A percentile compares a stretch with the other conserved stretches of the same genome.
These are phyloP conservation scores for Tricholoma sp. DNA, from an alignment of 768 basidiomycete species.

Conservation along the genomic window DNA sequence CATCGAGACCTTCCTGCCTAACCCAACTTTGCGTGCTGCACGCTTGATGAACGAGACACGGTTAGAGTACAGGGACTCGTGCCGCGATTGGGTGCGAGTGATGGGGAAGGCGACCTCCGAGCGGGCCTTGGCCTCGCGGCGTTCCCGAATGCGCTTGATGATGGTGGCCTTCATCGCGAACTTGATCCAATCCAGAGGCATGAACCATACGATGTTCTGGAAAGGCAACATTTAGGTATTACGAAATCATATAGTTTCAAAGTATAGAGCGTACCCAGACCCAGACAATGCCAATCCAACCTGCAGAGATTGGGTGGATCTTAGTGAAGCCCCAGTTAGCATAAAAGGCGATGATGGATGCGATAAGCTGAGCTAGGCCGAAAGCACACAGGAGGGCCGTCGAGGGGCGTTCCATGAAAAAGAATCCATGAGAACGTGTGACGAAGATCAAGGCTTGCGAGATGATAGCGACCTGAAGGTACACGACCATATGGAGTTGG, in stretches of 20 bases:
- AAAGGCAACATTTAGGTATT: constrained; percentile 1
- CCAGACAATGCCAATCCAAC: constrained; percentile 98
- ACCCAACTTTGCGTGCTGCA: constrained; percentile 84
- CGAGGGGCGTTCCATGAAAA: constrained; percentile 96
- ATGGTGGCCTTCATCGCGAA: constrained; percentile 93
- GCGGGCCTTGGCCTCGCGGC: constrained; percentile 43
- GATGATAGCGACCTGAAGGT: constrained; percentile 97
- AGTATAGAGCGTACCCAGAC: constrained; percentile 66
- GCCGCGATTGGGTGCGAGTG: constrained; percentile 81
- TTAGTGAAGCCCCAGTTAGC: constrained; percentile 93
- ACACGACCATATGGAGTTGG: constrained; percentile 85
- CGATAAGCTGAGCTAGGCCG: constrained; percentile 88
- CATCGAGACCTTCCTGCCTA: constrained; percentile 74
- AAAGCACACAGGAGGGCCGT: constrained; percentile 86
- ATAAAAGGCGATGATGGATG: constrained; percentile 93
- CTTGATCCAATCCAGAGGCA: constrained; percentile 94
- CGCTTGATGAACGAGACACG: constrained; percentile 91
- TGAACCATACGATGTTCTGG: constrained; percentile 93
- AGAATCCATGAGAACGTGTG: constrained; percentile 91
- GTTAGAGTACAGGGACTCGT: constrained; percentile 93
- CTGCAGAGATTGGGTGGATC: constrained; percentile 75
- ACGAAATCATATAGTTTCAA: not conserved
- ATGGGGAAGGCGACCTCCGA: constrained; percentile 60
- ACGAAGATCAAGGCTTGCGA: constrained; percentile 97
- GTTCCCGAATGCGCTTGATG: constrained; percentile 78